Percentiles rank a stretch among this genome's conserved stretches.
phyloP scores from a whole-genome alignment of 2,329 filamentous ascomycete genomes.

The Blastomyces emzantsi region DNA sequence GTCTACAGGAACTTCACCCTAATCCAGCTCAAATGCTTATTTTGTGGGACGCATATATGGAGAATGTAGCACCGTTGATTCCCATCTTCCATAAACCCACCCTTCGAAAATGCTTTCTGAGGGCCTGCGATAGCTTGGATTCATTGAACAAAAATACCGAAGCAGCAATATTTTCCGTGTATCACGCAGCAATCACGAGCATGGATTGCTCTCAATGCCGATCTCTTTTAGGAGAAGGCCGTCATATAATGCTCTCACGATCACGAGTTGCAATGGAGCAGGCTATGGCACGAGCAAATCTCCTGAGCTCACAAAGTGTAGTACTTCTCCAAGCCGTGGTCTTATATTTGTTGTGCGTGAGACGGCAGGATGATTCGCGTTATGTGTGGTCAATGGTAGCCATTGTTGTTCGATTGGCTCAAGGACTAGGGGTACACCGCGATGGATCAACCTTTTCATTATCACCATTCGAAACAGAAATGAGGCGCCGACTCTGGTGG shows the following conservation, averaged over 20 bases:
- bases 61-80: constrained; percentile 54
- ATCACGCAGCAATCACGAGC: constrained; percentile 46
- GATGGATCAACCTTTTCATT: constrained; percentile 43
- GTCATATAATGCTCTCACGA: constrained; percentile 40
- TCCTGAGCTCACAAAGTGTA: constrained; percentile 54
- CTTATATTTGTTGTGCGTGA: constrained; percentile 49
- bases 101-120: constrained; percentile 43
- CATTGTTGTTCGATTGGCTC: constrained; percentile 35
- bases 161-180: constrained; percentile 53
- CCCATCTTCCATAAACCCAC: constrained; percentile 52
- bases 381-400: constrained; percentile 38
- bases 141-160: constrained; percentile 46
- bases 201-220: constrained; percentile 36
- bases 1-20: constrained; percentile 50
- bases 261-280: constrained; percentile 58
- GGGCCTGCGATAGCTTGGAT: constrained; percentile 43
- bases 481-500: constrained; percentile 46
- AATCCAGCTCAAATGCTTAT: constrained; percentile 41
- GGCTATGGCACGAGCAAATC: constrained; percentile 52
- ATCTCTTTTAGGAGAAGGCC: constrained; percentile 44
- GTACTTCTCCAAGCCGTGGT: constrained; percentile 55
- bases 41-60: constrained; percentile 51
- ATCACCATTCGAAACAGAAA: constrained; percentile 43
- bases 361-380: constrained; percentile 33
- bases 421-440: constrained; percentile 42